phyloP scores from a whole-genome alignment of 768 basidiomycete genomes.

The Macrolepiota fuliginosa region DNA sequence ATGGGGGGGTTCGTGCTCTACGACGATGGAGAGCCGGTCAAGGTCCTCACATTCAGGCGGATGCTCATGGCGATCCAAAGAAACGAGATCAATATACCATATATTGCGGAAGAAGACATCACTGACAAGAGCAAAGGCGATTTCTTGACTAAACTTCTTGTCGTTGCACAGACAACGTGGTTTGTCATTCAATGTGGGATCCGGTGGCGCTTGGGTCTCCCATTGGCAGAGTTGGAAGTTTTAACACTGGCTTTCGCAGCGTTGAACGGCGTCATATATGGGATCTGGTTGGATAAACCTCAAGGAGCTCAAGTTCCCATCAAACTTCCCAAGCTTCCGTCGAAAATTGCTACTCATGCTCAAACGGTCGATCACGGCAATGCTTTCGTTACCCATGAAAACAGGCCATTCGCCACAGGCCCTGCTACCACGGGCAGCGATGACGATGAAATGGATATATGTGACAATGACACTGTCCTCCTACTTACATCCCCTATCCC shows the following conservation, averaged over 20 bases:
- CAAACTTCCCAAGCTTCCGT: neutral
- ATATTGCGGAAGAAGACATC: neutral
- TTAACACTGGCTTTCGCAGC: conserved; percentile 3
- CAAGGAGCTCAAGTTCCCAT: neutral
- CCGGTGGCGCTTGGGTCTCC: neutral
- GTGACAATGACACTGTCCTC: no score
- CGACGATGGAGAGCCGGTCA: neutral
- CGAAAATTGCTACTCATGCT: neutral
- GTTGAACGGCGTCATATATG: neutral
- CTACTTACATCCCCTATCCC: no score
- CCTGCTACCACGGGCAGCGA: no score
- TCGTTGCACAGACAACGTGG: conserved; percentile 9
- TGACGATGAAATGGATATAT: no score
- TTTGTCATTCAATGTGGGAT: conserved; percentile 4
- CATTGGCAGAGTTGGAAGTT: conserved; percentile 1
- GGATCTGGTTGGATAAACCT: conserved; percentile 5
- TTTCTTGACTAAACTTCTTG: neutral
- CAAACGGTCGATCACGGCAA: no score
- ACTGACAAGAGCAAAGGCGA: conserved; percentile 2
- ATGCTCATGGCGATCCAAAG: neutral
- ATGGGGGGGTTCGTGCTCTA: conserved; percentile 16
- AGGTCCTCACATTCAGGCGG: conserved; percentile 3
- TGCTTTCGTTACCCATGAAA: neutral
- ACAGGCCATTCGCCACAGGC: neutral
- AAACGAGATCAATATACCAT: neutral